Evolutionary conservation across 1,284 basidiomycete genomes (phyloP).

Genomic region (Ceratobasidium sp.): DNA sequence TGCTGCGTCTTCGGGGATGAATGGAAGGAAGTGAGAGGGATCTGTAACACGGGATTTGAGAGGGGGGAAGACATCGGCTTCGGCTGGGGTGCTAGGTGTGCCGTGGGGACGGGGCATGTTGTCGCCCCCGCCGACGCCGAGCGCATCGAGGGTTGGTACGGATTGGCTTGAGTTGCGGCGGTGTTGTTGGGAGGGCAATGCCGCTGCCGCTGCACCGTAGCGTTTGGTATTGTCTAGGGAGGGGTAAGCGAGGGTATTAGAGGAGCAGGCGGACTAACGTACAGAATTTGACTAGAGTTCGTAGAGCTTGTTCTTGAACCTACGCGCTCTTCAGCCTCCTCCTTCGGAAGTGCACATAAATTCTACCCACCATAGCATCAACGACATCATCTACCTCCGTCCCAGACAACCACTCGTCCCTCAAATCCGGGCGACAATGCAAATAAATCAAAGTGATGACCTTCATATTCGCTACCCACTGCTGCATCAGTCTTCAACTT

Average conservation of each 20-base stretch:
- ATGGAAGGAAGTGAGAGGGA: constrained; percentile 84
- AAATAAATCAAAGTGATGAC: constrained; percentile 99
- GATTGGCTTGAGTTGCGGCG: constrained; percentile 81
- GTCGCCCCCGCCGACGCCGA: constrained; percentile 78
- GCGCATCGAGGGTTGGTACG: constrained; percentile 72
- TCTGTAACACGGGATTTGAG: constrained; percentile 83
- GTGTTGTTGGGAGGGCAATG: constrained; percentile 65
- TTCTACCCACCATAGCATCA: constrained; percentile 72
- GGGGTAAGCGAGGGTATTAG: neutral
- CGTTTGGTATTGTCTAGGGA: constrained; percentile 77
- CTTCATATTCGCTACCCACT: constrained; percentile 91
- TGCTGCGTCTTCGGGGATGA: constrained; percentile 79
- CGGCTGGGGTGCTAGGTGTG: constrained; percentile 66
- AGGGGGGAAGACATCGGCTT: constrained; percentile 82
- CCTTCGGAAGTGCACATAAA: no score
- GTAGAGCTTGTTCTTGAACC: constrained; percentile 96
- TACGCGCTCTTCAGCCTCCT: no score
- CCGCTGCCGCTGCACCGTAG: constrained; percentile 69
- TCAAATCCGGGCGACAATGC: constrained; percentile 93
- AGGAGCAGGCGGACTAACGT: constrained; percentile 52
- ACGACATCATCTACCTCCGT: constrained; percentile 91
- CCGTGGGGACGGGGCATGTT: constrained; percentile 77
- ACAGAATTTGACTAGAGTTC: constrained; percentile 96
- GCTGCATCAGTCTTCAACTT: constrained; percentile 38
- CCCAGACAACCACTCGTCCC: constrained; percentile 97